Evolutionary conservation across 2,329 filamentous ascomycete genomes (phyloP).

Genomic region (Diaporthe amygdali): DNA sequence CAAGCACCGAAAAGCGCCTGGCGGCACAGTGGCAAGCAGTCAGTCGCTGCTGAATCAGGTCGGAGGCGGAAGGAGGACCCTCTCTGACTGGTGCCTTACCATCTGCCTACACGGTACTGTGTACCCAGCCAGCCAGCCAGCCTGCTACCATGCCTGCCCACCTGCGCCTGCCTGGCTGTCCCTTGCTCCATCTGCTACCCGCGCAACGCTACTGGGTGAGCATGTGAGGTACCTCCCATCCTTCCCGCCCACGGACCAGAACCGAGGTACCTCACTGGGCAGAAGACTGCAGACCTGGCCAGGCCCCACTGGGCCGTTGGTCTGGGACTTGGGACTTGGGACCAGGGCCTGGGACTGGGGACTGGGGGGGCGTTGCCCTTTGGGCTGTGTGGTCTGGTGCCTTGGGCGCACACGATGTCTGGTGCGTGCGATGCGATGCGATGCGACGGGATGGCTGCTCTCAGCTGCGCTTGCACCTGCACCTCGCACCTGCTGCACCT

Average conservation of each 20-base stretch:
- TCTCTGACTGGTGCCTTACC: neutral
- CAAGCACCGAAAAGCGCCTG: too few relatives aligned
- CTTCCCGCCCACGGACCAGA: too few relatives aligned
- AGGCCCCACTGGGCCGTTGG: neutral
- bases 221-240: too few relatives aligned
- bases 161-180: neutral
- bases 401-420: neutral
- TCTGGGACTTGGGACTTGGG: neutral
- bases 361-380: neutral
- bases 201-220: too few relatives aligned
- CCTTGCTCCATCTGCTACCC: neutral
- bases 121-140: too few relatives aligned
- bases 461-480: neutral
- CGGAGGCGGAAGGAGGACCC: neutral
- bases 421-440: neutral
- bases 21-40: neutral
- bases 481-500: neutral
- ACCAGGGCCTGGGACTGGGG: neutral
- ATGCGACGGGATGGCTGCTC: neutral
- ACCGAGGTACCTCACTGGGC: too few relatives aligned
- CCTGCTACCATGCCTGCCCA: neutral
- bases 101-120: too few relatives aligned
- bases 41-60: slow-evolving; percentile 3
- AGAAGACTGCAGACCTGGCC: neutral
- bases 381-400: neutral